phyloP scores from a whole-genome alignment of 2,329 filamentous ascomycete genomes.

The Zymoseptoria tritici region DNA sequence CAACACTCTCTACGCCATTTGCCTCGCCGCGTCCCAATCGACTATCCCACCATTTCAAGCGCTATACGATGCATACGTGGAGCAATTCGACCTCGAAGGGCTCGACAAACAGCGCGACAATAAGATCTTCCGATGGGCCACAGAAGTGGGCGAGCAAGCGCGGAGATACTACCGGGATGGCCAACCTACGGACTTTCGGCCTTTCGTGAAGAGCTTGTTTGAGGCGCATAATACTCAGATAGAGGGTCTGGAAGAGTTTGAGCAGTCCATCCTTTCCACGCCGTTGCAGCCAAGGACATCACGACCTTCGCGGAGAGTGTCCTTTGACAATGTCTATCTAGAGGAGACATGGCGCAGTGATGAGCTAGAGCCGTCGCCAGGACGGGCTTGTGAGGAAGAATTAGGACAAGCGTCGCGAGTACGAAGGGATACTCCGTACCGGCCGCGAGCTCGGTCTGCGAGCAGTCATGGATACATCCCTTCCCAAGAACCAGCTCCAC shows the following conservation, averaged over 20 bases:
- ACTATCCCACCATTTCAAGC: constrained; percentile 64
- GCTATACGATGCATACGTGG: constrained; percentile 74
- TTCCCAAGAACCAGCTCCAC: constrained; percentile 8
- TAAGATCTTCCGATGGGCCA: constrained; percentile 68
- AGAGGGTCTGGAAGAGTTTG: constrained; percentile 7
- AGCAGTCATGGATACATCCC: constrained; percentile 14
- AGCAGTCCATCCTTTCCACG: neutral
- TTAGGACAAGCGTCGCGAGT: constrained; percentile 16
- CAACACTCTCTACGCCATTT: constrained; percentile 67
- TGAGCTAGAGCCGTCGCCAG: constrained; percentile 6
- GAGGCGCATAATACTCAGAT: constrained; percentile 13
- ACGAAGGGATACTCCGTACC: constrained; percentile 4
- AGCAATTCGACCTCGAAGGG: constrained; percentile 62
- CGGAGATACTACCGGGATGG: constrained; percentile 16
- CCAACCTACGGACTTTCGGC: constrained; percentile 18
- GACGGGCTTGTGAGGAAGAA: constrained; percentile 6
- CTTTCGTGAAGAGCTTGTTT: constrained; percentile 22
- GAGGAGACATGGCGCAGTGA: constrained; percentile 43
- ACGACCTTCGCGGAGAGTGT: constrained; percentile 41
- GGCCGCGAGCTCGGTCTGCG: constrained; percentile 17
- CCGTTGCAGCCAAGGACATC: neutral
- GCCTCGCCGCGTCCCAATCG: constrained; percentile 61
- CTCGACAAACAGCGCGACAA: constrained; percentile 66
- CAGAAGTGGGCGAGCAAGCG: constrained; percentile 59
- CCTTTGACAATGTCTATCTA: constrained; percentile 49